phyloP scores from a whole-genome alignment of 805 yeast genomes.

The Wickerhamomyces hampshirensis region DNA sequence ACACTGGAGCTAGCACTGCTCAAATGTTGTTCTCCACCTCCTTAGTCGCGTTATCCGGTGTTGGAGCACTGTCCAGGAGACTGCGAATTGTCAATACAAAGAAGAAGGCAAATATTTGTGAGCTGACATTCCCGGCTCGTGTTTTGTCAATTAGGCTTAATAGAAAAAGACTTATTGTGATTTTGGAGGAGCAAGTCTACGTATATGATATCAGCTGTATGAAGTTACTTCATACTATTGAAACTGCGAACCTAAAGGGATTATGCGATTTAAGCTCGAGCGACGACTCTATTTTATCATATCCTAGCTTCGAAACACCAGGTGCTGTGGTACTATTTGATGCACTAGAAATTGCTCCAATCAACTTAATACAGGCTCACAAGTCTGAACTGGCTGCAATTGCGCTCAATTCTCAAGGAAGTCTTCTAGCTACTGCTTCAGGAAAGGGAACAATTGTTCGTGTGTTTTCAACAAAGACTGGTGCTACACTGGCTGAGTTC shows the following conservation, averaged over 20 bases:
- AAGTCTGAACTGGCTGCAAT: slow-evolving; percentile 68
- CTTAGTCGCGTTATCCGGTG: slow-evolving; percentile 76
- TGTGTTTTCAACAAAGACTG: slow-evolving; percentile 60
- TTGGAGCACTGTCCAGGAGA: slow-evolving; percentile 57
- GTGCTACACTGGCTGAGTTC: slow-evolving; percentile 61
- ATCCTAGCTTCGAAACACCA: slow-evolving; percentile 43
- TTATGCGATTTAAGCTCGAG: slow-evolving; percentile 29
- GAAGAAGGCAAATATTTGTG: slow-evolving; percentile 72
- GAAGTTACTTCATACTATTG: slow-evolving; percentile 70
- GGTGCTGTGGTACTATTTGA: slow-evolving; percentile 67
- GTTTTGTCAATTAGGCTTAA: slow-evolving; percentile 73
- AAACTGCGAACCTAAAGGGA: slow-evolving; percentile 41
- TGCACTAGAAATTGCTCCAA: slow-evolving; percentile 64
- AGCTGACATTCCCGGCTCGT: slow-evolving; percentile 76
- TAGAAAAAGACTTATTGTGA: slow-evolving; percentile 74
- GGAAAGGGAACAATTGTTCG: slow-evolving; percentile 86
- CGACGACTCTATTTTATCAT: slow-evolving; percentile 48
- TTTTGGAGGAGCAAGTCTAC: slow-evolving; percentile 74
- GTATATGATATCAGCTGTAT: slow-evolving; percentile 89
- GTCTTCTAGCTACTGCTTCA: slow-evolving; percentile 82
- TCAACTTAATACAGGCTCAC: slow-evolving; percentile 84
- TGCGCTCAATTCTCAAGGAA: slow-evolving; percentile 69
- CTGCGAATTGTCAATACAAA: slow-evolving; percentile 67
- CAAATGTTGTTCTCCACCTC: slow-evolving; percentile 93
- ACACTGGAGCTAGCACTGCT: slow-evolving; percentile 47